A percentile compares a stretch with the other conserved stretches of the same genome.
Evolutionary conservation across 2,329 filamentous ascomycete genomes (phyloP).

Genomic region (Domatiomyces globalis): DNA sequence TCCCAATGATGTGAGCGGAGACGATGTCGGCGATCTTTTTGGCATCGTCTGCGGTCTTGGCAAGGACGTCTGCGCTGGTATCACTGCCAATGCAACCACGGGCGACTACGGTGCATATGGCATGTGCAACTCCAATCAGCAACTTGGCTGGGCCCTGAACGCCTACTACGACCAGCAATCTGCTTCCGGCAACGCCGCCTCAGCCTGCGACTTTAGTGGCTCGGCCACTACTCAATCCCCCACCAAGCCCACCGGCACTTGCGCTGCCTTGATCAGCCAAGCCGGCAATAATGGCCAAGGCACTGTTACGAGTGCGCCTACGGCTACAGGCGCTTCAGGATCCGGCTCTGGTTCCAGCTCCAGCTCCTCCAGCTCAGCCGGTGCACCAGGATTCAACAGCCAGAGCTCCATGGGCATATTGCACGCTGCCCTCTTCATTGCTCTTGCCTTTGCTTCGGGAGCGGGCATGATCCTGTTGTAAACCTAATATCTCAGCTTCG

Average conservation of each 20-base stretch:
- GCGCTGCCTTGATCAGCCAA: constrained; percentile 26
- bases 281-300: constrained; percentile 29
- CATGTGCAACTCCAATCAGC: constrained; percentile 30
- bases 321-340: constrained; percentile 21
- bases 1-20: constrained; percentile 39
- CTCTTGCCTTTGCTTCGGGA: constrained; percentile 30
- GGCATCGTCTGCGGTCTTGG: constrained; percentile 29
- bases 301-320: constrained; percentile 25
- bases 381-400: constrained; percentile 6
- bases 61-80: constrained; percentile 25
- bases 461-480: constrained; percentile 36
- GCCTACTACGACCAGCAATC: constrained; percentile 30
- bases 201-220: constrained; percentile 31
- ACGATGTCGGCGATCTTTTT: constrained; percentile 57
- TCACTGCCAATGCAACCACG: constrained; percentile 26
- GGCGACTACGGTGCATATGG: constrained; percentile 33
- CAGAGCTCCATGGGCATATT: constrained; percentile 24
- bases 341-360: constrained; percentile 19
- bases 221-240: constrained; percentile 26
- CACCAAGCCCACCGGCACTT: constrained; percentile 24
- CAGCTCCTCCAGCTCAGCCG: background rate
- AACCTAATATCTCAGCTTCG: background rate
- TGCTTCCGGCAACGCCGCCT: constrained; percentile 21
- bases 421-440: constrained; percentile 31
- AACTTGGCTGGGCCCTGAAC: constrained; percentile 32